Evolutionary conservation across 495 filamentous ascomycete species (phyloP).

Genomic region (Paragyromitra xinjiangensis): DNA sequence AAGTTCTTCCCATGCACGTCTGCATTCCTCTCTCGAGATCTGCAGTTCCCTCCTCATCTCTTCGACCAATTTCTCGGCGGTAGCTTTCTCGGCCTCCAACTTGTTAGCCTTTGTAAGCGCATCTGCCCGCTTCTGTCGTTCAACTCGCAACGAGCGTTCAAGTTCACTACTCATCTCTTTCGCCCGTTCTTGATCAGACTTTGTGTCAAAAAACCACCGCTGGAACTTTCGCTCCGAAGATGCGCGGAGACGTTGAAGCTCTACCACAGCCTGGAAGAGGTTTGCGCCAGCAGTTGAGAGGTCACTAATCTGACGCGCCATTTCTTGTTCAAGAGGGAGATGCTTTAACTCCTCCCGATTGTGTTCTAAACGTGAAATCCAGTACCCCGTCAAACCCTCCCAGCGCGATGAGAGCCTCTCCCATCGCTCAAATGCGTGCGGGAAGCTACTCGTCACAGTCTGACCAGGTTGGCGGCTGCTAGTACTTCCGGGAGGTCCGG

Average conservation of each 20-base stretch:
- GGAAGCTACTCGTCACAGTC: slow-evolving; percentile 70
- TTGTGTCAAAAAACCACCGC: slow-evolving; percentile 96
- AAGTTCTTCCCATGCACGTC: slow-evolving; percentile 96
- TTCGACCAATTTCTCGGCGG: slow-evolving; percentile 75
- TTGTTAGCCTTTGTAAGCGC: slow-evolving; percentile 70
- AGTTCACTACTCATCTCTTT: slow-evolving; percentile 86
- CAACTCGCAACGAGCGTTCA: slow-evolving; percentile 74
- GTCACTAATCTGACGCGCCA: slow-evolving; percentile 93
- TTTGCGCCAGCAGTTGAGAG: slow-evolving; percentile 96
- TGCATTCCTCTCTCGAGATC: slow-evolving; percentile 95
- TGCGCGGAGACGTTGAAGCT: slow-evolving; percentile 92
- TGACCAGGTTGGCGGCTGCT: slow-evolving; percentile 58
- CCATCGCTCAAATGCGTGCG: slow-evolving; percentile 98
- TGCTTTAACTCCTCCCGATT: slow-evolving; percentile 83
- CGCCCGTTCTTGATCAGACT: slow-evolving; percentile 82
- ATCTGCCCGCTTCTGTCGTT: slow-evolving; percentile 74
- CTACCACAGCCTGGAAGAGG: slow-evolving; percentile 96
- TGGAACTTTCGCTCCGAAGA: slow-evolving; percentile 98
- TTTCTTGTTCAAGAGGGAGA: slow-evolving; percentile 83
- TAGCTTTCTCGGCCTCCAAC: slow-evolving; percentile 71
- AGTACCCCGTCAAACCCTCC: slow-evolving; percentile 96
- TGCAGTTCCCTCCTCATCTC: slow-evolving; percentile 91
- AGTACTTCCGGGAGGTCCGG: slow-evolving; percentile 41
- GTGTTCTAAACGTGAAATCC: slow-evolving; percentile 90
- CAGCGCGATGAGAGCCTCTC: slow-evolving; percentile 95